phyloP scores from a whole-genome alignment of 306 rosid species.

The Cicer bijugum region DNA sequence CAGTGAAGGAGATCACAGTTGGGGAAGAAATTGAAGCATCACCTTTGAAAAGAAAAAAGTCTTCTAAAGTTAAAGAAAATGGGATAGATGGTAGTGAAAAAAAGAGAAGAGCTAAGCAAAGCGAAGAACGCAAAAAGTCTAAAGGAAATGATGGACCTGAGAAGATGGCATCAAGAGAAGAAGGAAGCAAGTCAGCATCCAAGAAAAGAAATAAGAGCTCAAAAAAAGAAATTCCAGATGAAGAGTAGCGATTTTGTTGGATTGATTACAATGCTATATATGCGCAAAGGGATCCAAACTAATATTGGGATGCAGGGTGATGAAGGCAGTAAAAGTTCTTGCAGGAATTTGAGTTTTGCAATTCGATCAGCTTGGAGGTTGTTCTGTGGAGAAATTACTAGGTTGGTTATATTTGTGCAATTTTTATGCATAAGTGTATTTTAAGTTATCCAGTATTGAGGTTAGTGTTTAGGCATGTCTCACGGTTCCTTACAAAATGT shows the following conservation, averaged over 20 bases:
- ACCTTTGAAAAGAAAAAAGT: constrained; percentile 61
- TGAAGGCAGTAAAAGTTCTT: neutral
- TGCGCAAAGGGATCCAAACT: neutral
- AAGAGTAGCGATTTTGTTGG: constrained; percentile 40
- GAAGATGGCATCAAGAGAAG: constrained; percentile 44
- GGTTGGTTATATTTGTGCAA: constrained; percentile 28
- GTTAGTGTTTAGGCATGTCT: constrained; percentile 25
- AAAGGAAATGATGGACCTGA: constrained; percentile 41
- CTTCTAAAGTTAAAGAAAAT: constrained; percentile 46
- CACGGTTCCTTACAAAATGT: neutral
- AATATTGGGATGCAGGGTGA: constrained; percentile 6
- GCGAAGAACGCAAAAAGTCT: constrained; percentile 45
- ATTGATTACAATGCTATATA: neutral
- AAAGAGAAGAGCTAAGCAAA: constrained; percentile 55
- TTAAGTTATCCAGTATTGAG: neutral
- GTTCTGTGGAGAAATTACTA: constrained; percentile 8
- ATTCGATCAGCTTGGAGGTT: constrained; percentile 36
- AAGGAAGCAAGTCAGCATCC: constrained; percentile 46
- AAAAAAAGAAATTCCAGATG: constrained; percentile 33
- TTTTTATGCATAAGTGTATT: constrained; percentile 4
- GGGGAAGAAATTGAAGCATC: constrained; percentile 47
- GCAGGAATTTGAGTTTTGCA: constrained; percentile 10
- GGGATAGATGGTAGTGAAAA: constrained; percentile 27
- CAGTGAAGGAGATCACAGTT: constrained; percentile 33
- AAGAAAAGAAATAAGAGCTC: constrained; percentile 56